Base-by-base conservation (phyloP, 805 yeast species). In the Kluyveromyces nonfermentans region DNA sequence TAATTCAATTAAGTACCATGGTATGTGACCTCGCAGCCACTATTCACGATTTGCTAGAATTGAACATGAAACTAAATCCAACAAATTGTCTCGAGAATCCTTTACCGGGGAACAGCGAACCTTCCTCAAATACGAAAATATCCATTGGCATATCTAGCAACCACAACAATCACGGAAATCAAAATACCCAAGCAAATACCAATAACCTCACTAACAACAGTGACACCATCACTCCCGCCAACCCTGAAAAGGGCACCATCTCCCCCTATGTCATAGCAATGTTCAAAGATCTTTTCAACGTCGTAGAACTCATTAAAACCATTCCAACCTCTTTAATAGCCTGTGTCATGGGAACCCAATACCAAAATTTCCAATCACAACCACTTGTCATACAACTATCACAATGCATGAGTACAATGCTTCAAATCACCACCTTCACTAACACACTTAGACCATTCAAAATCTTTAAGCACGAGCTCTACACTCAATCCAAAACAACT, bases 351-450 rank as follows among this genome's bases (percentile, higher is more conserved):
- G 50, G 49, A 20, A 46, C 52, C 6, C 50, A 44, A 18, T 45
- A 54, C 31, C 49, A 46, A 8, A 37, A 41, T 9, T 40, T 28
- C 21, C 25, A 17, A 21, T 51, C 62, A 3, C 65, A 58, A 41
- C 53, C 49, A 7, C 44, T 57, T n/a, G 61, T 62, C 4, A 55
- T 62, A 10, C 49, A 52, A 30, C 44, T 62, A 38, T 60, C 65
- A 0, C 57, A 59, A 41, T 55, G 63, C 7, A 56, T 60, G 63
- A 59, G 59, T 43, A 63, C 59, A 30, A 46, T 62, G 38, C 57
- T 60, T 7, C 64, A 60, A 33, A 59, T 59, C 3, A 55, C 62
- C 14, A 57, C 63, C 41, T 49, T 59, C 19, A 43, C 60, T 18
- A 55, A 48, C 35, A 46, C 57, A 51, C 50, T 60, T 22, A 56